A percentile compares a stretch with the other conserved stretches of the same genome.
These are phyloP conservation scores for Clonostachys rhizophaga DNA, from an alignment of 2,329 filamentous ascomycete genomes.

Conservation along the genomic window DNA sequence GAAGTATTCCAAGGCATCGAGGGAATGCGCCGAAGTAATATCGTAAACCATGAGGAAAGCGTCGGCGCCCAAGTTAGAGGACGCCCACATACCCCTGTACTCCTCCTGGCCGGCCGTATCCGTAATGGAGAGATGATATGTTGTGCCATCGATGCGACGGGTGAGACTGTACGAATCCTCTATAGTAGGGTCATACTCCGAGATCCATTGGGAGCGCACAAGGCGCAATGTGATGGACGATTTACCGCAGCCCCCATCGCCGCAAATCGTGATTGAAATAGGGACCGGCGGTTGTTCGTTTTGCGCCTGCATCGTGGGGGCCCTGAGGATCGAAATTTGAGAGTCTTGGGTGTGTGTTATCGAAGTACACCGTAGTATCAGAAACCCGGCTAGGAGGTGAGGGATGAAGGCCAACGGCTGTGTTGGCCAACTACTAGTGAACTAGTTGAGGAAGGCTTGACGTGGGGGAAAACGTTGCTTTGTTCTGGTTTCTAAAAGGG, in stretches of 20 bases:
- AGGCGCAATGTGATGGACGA: slow-evolving; percentile 80
- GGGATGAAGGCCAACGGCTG: too few relatives aligned
- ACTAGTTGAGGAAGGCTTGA: too few relatives aligned
- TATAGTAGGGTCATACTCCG: slow-evolving; percentile 76
- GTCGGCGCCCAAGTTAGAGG: slow-evolving; percentile 72
- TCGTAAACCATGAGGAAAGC: slow-evolving; percentile 87
- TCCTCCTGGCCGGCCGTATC: slow-evolving; percentile 89
- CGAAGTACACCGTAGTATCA: too few relatives aligned
- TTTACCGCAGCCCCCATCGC: slow-evolving; percentile 81
- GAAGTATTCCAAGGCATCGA: slow-evolving; percentile 72
- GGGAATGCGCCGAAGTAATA: slow-evolving; percentile 66
- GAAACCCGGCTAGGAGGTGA: too few relatives aligned
- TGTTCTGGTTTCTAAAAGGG: too few relatives aligned
- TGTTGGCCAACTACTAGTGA: too few relatives aligned
- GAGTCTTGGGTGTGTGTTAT: too few relatives aligned
- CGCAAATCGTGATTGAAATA: slow-evolving; percentile 78
- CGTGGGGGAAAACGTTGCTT: too few relatives aligned
- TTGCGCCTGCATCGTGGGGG: not conserved
- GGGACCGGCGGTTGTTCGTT: slow-evolving; percentile 35
- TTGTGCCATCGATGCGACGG: slow-evolving; percentile 72
- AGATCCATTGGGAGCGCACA: slow-evolving; percentile 78
- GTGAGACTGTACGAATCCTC: slow-evolving; percentile 84
- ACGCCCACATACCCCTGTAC: slow-evolving; percentile 82
- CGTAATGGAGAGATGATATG: slow-evolving; percentile 73
- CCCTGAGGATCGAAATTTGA: too few relatives aligned